These are phyloP conservation scores for Solanum pinnatisectum DNA, from an alignment of 257 asterid species.

Conservation along the genomic window DNA sequence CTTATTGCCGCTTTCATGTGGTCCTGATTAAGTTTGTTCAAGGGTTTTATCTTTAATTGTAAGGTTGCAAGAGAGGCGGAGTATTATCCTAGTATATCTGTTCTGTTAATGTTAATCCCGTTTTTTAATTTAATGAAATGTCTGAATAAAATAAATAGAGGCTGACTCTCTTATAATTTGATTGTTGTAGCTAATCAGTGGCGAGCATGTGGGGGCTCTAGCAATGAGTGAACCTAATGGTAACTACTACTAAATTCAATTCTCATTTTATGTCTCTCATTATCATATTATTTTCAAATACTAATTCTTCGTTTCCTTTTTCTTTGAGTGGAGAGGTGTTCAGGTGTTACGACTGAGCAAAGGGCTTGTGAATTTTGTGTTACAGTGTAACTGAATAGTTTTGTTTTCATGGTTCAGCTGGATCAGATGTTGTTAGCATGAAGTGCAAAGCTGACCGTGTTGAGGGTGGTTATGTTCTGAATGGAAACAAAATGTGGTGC, in stretches of 20 bases:
- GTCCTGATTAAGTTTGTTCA: background rate
- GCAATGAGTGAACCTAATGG: conserved; percentile 99
- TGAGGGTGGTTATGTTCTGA: conserved; percentile 83
- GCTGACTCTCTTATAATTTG: conserved; percentile 8
- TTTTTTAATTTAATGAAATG: background rate
- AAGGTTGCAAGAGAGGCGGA: background rate
- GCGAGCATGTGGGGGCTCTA: conserved; percentile 99
- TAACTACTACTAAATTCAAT: conserved; percentile 10
- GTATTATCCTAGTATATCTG: background rate
- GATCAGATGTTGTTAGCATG: conserved; percentile 97
- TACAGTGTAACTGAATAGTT: background rate
- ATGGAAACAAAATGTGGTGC: conserved; percentile 99
- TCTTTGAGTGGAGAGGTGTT: background rate
- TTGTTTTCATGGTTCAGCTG: conserved; percentile 45
- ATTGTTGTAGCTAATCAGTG: conserved; percentile 71
- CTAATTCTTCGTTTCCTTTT: background rate
- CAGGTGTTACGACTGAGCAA: background rate
- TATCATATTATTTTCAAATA: background rate
- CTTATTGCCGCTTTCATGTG: background rate
- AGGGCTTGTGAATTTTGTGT: background rate
- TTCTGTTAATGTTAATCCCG: background rate
- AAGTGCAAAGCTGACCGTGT: conserved; percentile 89
- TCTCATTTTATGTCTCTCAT: background rate
- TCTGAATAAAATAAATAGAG: background rate
- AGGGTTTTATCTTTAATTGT: background rate